A percentile compares a stretch with the other conserved stretches of the same genome.
Evolutionary conservation across 2,329 filamentous ascomycete genomes (phyloP).

Genomic region (Ceratocystis smalleyi): DNA sequence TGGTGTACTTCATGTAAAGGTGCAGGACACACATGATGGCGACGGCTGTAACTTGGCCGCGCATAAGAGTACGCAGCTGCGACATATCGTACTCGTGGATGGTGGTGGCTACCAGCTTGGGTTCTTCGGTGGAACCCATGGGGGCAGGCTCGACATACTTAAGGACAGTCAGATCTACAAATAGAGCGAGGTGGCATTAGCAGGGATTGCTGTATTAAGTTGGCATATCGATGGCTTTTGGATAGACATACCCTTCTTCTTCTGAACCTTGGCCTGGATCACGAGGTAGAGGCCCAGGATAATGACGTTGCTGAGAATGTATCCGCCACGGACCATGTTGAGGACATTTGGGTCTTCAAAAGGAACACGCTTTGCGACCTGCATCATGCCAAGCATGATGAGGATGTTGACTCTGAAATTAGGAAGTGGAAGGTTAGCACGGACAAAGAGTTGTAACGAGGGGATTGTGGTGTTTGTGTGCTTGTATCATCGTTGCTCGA

Average conservation of each 20-base stretch:
- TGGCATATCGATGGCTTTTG: no score
- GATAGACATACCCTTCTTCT: slow-evolving; percentile 70
- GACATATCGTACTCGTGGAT: slow-evolving; percentile 84
- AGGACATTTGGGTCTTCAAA: slow-evolving; percentile 65
- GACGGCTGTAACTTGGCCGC: slow-evolving; percentile 85
- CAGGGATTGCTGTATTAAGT: not conserved
- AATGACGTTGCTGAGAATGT: slow-evolving; percentile 54
- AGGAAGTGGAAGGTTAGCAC: not conserved
- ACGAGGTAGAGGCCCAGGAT: slow-evolving; percentile 77
- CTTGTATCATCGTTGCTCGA: not conserved
- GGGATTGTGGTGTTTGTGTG: not conserved
- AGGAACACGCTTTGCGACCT: slow-evolving; percentile 87
- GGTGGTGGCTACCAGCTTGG: slow-evolving; percentile 91
- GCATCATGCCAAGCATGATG: slow-evolving; percentile 97
- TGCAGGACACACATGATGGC: slow-evolving; percentile 99
- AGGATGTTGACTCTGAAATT: slow-evolving; percentile 64
- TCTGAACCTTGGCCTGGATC: slow-evolving; percentile 71
- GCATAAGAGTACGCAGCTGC: slow-evolving; percentile 71
- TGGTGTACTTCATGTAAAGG: slow-evolving; percentile 98
- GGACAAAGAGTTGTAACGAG: not conserved
- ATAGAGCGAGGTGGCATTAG: slow-evolving; percentile 11
- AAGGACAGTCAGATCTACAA: slow-evolving; percentile 77
- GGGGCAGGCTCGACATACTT: slow-evolving; percentile 96
- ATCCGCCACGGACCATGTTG: slow-evolving; percentile 39
- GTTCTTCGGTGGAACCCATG: slow-evolving; percentile 85